Base-by-base conservation (phyloP, 768 basidiomycete genomes). In the Mycena haematopus region DNA sequence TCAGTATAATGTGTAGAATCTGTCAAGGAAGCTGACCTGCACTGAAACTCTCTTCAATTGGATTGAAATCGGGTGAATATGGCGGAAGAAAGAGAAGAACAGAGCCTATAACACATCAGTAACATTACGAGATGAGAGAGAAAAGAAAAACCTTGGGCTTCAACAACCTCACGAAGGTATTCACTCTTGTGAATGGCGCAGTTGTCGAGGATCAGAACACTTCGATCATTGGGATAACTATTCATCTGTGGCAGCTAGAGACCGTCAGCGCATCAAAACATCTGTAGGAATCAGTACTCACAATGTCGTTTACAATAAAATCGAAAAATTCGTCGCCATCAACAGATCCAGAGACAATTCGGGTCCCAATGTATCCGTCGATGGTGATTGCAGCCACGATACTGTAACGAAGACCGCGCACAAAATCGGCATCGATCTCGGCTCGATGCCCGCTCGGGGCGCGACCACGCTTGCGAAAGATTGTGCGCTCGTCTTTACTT, bases 61-160 rank as follows among this genome's bases (percentile, higher is more conserved):
- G 76, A 53, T 77, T 78, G 68, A 74, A 68, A 52, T 78, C 75
- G 0, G 75, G 77, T 1, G 76, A 78, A 52, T 77, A 78, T 27
- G 75, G 73, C 11, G 75, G 76, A 0, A 77, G 65, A 42, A 70
- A 76, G 14, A 73, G 33, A 0, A 75, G 52, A 1, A 66, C 38
- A 47, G 69, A 69, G 14, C 70, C 76, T 72, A 38, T 19, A 1
- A 31, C 19, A 7, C 1, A 11, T 42, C 8, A 52, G 25, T 46
- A 3, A 19, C 6, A 4, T 38, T 3, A 55, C 21, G 17, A 3
- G 38, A 21, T 33, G 45, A 21, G 14, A 36, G 27, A 6, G 1
- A 15, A 27, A n/a, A 13, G 45, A 54, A 50, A n/a, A 55, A 64
- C 65, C 65, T 45, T 60, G 54, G 8, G 51, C 44, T 14, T 66